phyloP scores from a whole-genome alignment of 2,329 filamentous ascomycete species.

The Cladosporium austrohemisphaericum region DNA sequence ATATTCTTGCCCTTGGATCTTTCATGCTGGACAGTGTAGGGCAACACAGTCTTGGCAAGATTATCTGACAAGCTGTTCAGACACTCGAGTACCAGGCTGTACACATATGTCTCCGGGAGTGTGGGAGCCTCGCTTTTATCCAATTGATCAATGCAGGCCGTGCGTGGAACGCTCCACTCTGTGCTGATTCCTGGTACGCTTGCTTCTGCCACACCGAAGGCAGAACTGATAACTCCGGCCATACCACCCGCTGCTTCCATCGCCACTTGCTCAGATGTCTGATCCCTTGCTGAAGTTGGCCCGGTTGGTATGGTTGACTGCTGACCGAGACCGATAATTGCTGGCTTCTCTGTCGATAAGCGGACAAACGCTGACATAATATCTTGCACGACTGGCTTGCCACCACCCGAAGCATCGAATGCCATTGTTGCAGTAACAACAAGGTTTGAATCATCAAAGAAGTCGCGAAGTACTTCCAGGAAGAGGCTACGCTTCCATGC shows the following conservation, averaged over 20 bases:
- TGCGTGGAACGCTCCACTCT: conserved; percentile 84
- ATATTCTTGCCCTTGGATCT: conserved; percentile 40
- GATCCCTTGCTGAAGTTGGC: conserved; percentile 53
- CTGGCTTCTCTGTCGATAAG: conserved; percentile 84
- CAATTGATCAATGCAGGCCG: conserved; percentile 87
- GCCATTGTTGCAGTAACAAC: conserved; percentile 74
- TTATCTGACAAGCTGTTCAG: conserved; percentile 88
- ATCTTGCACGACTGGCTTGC: conserved; percentile 74
- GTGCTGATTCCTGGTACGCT: conserved; percentile 74
- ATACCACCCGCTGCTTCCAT: conserved; percentile 78
- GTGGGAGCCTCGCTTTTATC: conserved; percentile 83
- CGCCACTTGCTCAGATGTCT: conserved; percentile 74
- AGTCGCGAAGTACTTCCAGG: conserved; percentile 82
- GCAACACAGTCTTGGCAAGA: conserved; percentile 87
- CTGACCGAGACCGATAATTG: conserved; percentile 80
- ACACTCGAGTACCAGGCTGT: conserved; percentile 82
- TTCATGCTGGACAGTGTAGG: conserved; percentile 80
- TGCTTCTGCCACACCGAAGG: conserved; percentile 62
- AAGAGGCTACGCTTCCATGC: conserved; percentile 85
- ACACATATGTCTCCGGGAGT: conserved; percentile 90
- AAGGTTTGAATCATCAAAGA: conserved; percentile 77
- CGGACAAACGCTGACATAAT: conserved; percentile 87
- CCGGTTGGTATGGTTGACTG: conserved; percentile 79
- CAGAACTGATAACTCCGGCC: conserved; percentile 77
- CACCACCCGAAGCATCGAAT: conserved; percentile 70